These are phyloP conservation scores for Penicillium turbatum DNA, from an alignment of 495 filamentous ascomycete species.

Conservation along the genomic window DNA sequence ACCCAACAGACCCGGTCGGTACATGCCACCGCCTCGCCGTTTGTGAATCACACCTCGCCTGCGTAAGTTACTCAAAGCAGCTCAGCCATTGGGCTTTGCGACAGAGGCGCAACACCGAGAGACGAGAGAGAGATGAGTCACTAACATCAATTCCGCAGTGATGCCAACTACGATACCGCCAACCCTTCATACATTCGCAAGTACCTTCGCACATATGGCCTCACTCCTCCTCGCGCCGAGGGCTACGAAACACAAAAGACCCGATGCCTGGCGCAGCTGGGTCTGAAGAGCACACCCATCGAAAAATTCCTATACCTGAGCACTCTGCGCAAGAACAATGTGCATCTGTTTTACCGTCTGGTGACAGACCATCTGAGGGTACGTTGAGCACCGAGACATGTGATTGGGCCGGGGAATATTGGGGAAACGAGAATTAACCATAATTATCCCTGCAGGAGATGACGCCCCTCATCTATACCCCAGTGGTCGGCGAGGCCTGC, in stretches of 20 bases:
- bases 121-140: not conserved
- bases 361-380: constrained; percentile 84
- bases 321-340: constrained; percentile 79
- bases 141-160: constrained; percentile 22
- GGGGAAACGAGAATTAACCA: constrained; percentile 6
- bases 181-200: constrained; percentile 61
- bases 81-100: not conserved
- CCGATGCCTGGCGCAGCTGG: constrained; percentile 71
- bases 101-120: not conserved
- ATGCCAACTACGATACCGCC: constrained; percentile 57
- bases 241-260: constrained; percentile 63
- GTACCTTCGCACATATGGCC: constrained; percentile 65
- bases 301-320: constrained; percentile 96
- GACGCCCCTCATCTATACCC: constrained; percentile 95
- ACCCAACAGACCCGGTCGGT: constrained; percentile 41
- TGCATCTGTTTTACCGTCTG: constrained; percentile 91
- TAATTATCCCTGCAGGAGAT: constrained; percentile 53
- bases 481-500: constrained; percentile 95
- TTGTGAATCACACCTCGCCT: constrained; percentile 35
- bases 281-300: constrained; percentile 69
- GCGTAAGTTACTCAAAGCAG: constrained; percentile 29
- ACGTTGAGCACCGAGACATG: constrained; percentile 16
- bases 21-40: constrained; percentile 32
- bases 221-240: constrained; percentile 68
- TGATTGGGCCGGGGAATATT: constrained; percentile 4